Conservation (phyloP, 768 basidiomycete species). For the Leccinum sublutescens region DNA sequence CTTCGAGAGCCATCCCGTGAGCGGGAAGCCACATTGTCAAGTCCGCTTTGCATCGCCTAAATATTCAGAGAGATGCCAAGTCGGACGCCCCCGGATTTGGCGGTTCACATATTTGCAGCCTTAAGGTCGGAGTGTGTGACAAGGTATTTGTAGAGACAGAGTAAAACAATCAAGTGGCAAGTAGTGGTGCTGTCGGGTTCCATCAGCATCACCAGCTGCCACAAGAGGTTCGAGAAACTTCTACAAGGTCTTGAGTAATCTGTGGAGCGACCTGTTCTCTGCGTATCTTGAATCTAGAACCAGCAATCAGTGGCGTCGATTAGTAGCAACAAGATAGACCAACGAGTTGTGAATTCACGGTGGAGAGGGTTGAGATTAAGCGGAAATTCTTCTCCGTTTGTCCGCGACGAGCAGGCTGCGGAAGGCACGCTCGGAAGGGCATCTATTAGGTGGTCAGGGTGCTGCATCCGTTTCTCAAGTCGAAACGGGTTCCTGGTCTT, state of each 20-base stretch:
- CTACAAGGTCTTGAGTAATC: conserved; percentile 92
- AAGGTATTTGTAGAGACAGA: conserved; percentile 85
- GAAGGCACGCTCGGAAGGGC: background rate
- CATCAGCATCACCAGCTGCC: conserved; percentile 75
- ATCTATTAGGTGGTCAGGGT: background rate
- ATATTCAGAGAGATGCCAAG: conserved; percentile 95
- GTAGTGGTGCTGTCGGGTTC: background rate
- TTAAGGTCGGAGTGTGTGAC: conserved; percentile 98
- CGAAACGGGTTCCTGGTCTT: background rate
- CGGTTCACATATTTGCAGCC: conserved; percentile 92
- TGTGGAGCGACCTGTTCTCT: conserved; percentile 92
- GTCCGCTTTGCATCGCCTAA: conserved; percentile 81
- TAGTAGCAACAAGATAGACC: background rate
- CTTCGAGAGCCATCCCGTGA: conserved; percentile 93
- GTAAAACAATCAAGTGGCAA: conserved; percentile 35
- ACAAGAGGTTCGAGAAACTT: conserved; percentile 90
- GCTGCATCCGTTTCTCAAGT: background rate
- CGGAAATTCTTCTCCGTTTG: background rate
- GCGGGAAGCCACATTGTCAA: conserved; percentile 86
- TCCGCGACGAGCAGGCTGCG: background rate
- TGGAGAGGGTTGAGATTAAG: background rate
- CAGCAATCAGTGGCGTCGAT: conserved; percentile 7
- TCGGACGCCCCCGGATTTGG: conserved; percentile 83
- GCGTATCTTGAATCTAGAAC: conserved; percentile 62
- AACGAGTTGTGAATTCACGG: background rate